Percentiles rank a stretch among this genome's conserved stretches.
These are phyloP conservation scores for Pouteria glomerata DNA, from an alignment of 148 eudicot species.

Conservation along the genomic window DNA sequence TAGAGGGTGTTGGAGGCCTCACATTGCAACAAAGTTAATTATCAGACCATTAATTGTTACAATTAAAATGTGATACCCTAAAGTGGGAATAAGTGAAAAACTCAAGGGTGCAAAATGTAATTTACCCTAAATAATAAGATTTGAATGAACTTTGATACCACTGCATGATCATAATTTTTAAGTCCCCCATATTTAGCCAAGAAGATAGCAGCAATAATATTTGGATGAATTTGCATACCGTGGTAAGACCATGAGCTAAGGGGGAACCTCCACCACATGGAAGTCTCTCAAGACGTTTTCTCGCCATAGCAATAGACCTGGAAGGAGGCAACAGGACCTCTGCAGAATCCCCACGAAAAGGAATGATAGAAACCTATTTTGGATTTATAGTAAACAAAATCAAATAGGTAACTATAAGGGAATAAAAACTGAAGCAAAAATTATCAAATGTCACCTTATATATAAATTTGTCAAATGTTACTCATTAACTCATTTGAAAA, in stretches of 20 bases:
- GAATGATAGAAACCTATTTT: slow-evolving; percentile 78
- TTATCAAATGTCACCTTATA: neutral
- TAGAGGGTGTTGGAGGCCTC: no score
- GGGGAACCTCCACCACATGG: slow-evolving; percentile 99
- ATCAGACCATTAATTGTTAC: no score
- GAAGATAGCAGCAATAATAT: neutral
- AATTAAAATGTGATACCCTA: no score
- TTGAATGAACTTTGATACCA: no score
- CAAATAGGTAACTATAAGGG: neutral
- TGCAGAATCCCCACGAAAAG: slow-evolving; percentile 93
- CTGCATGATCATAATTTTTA: no score
- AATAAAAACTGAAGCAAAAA: neutral
- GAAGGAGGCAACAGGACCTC: slow-evolving; percentile 97
- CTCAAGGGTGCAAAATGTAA: no score
- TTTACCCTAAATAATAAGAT: no score
- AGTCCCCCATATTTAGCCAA: no score
- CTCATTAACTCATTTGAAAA: neutral
- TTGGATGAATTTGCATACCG: slow-evolving; percentile 38
- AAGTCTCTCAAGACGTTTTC: slow-evolving; percentile 97
- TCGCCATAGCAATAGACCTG: slow-evolving; percentile 95
- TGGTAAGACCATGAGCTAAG: slow-evolving; percentile 96
- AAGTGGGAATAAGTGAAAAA: no score
- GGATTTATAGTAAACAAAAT: slow-evolving; percentile 1
- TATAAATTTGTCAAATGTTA: neutral
- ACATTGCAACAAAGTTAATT: no score